Percentiles rank a stretch among this genome's conserved stretches.
Evolutionary conservation across 139 green algal species (phyloP).

Genomic region (Zygnema circumcarinatum): DNA sequence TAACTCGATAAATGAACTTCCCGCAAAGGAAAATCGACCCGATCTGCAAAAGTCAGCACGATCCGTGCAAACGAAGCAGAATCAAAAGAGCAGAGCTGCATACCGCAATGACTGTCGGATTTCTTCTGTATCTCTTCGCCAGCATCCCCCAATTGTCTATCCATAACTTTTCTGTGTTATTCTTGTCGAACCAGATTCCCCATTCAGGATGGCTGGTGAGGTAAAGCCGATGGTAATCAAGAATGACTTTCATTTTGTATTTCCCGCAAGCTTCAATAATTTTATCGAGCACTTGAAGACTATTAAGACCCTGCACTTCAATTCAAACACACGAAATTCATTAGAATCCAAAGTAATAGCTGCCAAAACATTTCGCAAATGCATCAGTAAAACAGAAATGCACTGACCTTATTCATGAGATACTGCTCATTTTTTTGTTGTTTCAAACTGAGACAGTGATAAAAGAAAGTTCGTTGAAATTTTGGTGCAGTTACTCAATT

Average conservation of each 20-base stretch:
- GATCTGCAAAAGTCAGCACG: too few relatives aligned
- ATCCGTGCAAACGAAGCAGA: too few relatives aligned
- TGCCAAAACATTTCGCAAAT: background rate
- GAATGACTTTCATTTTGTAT: slow-evolving; percentile 37
- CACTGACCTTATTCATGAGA: background rate
- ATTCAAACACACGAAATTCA: background rate
- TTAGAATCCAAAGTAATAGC: background rate
- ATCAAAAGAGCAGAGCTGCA: too few relatives aligned
- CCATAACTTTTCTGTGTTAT: slow-evolving; percentile 18
- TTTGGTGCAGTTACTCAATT: too few relatives aligned
- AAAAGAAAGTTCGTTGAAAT: too few relatives aligned
- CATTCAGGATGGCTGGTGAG: background rate
- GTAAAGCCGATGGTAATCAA: slow-evolving; percentile 41
- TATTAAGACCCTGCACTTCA: slow-evolving; percentile 18
- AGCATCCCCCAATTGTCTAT: slow-evolving; percentile 42
- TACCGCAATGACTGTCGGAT: slow-evolving; percentile 37
- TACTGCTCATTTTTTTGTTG: too few relatives aligned
- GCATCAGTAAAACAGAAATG: background rate
- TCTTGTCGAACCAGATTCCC: slow-evolving; percentile 39
- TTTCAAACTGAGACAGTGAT: too few relatives aligned
- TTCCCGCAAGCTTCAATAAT: slow-evolving; percentile 1
- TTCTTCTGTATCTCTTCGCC: slow-evolving; percentile 20
- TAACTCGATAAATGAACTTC: too few relatives aligned
- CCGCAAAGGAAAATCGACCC: too few relatives aligned
- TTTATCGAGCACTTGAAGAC: slow-evolving; percentile 32